These are phyloP conservation scores for Triticum dicoccoides DNA, from an alignment of 176 grass and related monocot species.

Conservation along the genomic window DNA sequence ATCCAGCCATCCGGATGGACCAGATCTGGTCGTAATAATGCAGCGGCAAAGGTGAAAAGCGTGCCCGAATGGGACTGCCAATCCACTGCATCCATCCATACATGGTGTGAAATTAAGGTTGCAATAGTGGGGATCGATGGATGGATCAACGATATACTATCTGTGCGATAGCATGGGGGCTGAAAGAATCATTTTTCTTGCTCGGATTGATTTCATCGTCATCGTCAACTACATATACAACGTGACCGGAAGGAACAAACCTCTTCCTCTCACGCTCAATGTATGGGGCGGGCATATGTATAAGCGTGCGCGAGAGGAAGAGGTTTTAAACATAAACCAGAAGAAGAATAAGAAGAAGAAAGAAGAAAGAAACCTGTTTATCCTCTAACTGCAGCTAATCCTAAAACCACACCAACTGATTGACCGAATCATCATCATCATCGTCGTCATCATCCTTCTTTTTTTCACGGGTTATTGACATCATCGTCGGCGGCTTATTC, in stretches of 20 bases:
- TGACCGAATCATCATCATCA: background rate
- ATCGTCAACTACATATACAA: conserved; percentile 55
- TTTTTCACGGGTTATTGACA: conserved; percentile 29
- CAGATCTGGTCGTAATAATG: conserved; percentile 15
- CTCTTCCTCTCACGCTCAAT: conserved; percentile 13
- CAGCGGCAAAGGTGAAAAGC: conserved; percentile 27
- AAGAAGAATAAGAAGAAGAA: background rate
- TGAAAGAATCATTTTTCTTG: conserved; percentile 35
- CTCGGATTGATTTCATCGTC: conserved; percentile 36
- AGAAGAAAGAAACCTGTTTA: conserved; percentile 15
- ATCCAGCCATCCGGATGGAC: conserved; percentile 2
- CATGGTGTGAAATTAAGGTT: background rate
- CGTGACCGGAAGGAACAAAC: background rate
- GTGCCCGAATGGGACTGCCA: background rate
- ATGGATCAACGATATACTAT: too few relatives aligned
- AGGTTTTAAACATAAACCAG: background rate
- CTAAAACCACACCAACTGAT: conserved; percentile 37
- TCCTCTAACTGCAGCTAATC: conserved; percentile 46
- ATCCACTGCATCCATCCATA: background rate
- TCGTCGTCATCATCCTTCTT: background rate
- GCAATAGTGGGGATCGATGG: too few relatives aligned
- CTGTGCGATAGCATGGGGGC: background rate
- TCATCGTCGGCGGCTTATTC: background rate
- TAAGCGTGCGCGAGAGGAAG: conserved; percentile 9
- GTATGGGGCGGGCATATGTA: conserved; percentile 22